Evolutionary conservation across 2,329 filamentous ascomycete genomes (phyloP).

Genomic region (Cladosporium sp.): DNA sequence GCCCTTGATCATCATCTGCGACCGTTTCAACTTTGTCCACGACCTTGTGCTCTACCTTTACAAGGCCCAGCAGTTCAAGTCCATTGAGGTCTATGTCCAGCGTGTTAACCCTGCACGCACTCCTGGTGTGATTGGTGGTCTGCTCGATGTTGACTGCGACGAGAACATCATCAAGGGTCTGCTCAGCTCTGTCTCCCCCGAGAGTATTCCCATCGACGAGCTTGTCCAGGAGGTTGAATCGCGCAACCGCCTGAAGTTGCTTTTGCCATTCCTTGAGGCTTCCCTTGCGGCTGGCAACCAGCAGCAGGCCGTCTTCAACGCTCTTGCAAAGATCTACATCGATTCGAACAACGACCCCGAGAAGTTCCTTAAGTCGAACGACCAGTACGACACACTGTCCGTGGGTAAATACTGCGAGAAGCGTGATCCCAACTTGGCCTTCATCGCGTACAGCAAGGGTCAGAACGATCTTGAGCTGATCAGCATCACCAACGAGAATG

Average conservation of each 20-base stretch:
- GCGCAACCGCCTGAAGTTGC: slow-evolving; percentile 89
- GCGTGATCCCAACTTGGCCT: slow-evolving; percentile 91
- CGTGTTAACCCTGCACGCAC: slow-evolving; percentile 89
- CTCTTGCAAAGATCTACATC: slow-evolving; percentile 98
- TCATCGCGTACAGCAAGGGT: slow-evolving; percentile 92
- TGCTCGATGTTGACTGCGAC: slow-evolving; percentile 95
- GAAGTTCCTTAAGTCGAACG: slow-evolving; percentile 95
- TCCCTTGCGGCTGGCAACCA: slow-evolving; percentile 86
- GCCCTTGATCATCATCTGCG: slow-evolving; percentile 95
- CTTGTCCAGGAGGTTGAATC: slow-evolving; percentile 93
- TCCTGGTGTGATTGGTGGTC: slow-evolving; percentile 85
- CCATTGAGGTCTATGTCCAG: slow-evolving; percentile 97
- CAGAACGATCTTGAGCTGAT: slow-evolving; percentile 97
- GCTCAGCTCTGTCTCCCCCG: slow-evolving; percentile 75
- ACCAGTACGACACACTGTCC: slow-evolving; percentile 85
- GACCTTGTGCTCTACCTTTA: slow-evolving; percentile 95
- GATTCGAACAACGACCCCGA: slow-evolving; percentile 98
- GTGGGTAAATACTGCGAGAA: slow-evolving; percentile 99
- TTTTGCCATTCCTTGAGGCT: slow-evolving; percentile 92
- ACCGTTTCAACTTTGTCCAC: slow-evolving; percentile 98
- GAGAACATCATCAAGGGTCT: slow-evolving; percentile 94
- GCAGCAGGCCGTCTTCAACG: slow-evolving; percentile 95
- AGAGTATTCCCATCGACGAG: slow-evolving; percentile 87
- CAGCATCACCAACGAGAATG: slow-evolving; percentile 97
- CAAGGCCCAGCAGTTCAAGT: slow-evolving; percentile 98